Base-by-base conservation (phyloP, 805 yeast species). In the Hermanozyma aechmeae region DNA sequence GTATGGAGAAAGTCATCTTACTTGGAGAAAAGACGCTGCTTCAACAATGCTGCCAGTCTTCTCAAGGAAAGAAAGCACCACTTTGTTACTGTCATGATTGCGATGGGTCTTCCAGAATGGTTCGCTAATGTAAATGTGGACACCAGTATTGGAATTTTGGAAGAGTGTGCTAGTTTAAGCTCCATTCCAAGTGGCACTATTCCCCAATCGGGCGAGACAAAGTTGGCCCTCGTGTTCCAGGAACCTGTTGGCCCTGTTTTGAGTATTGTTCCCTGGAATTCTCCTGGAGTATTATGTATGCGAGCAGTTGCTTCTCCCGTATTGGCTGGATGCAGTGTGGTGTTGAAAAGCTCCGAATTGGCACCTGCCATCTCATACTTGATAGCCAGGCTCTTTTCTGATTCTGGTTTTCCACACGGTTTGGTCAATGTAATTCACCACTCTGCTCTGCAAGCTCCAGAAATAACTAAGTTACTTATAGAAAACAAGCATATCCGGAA, bases 341-440 rank as follows among this genome's bases (percentile, higher is more conserved):
- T 22, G 13, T 22, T 22, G 24, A 22, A 22, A 13, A 22, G 24
- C 12, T 22, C 24, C 24, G 24, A 22, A 13, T 22, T 22, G 24
- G 24, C 24, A 22, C 24, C 24, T 11, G 12, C 12, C 13, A 22
- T 22, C 12, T 22, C 24, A 7, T 10, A 22, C 13, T 6, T 11
- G 24, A 22, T 22, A 11, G 24, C 24, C 6, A 12, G 12, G 12
- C 7, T 22, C 13, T 22, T 22, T 22, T n/a, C 24, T 7, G 24
- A 22, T 7, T 7, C 24, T 22, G 24, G 24, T n/a, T 22, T 22
- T n/a, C 24, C 24, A 6, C 9, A 22, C 7, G 24, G 24, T 7
- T 12, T 22, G 13, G 24, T 22, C 13, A 22, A 22, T 13, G 24
- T 22, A 7, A n/a, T 22, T 7, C 24, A 22, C 24, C 24, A 22